A percentile compares a stretch with the other conserved stretches of the same genome.
Conservation (phyloP, 371 early-diverging fungal genomes). For the Mucor circinelloides region DNA sequence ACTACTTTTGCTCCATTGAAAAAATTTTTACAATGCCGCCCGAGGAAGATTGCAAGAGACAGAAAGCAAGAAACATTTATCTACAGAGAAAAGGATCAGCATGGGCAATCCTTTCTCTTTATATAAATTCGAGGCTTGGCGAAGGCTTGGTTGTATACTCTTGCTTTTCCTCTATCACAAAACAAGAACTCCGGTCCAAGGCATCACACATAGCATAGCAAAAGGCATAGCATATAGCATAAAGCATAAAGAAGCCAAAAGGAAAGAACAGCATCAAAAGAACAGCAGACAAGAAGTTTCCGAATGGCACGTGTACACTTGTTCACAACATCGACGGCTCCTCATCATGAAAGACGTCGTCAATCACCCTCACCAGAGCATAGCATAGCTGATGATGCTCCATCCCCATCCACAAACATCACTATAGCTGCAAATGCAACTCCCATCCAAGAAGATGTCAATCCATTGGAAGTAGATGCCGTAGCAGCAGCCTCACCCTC, state of each 20-base stretch:
- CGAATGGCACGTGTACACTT: conserved; percentile 46
- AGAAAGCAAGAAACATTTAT: not conserved
- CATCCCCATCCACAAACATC: conserved; percentile 8
- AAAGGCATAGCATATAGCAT: conserved; percentile 1
- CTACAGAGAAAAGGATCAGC: not conserved
- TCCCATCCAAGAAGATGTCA: not conserved
- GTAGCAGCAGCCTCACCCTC: conserved; percentile 14
- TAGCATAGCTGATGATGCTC: conserved; percentile 17
- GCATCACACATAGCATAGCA: not conserved
- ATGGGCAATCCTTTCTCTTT: not conserved
- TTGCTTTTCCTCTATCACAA: conserved; percentile 33
- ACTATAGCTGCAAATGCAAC: conserved; percentile 14
- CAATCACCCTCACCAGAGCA: conserved; percentile 2
- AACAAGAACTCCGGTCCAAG: conserved; percentile 35
- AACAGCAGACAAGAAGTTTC: not conserved
- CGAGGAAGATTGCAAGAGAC: not conserved
- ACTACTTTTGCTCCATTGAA: not conserved
- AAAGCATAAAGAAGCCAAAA: not conserved
- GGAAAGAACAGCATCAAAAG: not conserved
- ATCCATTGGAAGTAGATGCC: not conserved
- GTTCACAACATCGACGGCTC: conserved; percentile 30
- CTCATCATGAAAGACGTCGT: conserved; percentile 1
- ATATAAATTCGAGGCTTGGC: conserved; percentile 34
- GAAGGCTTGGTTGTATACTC: conserved; percentile 40
- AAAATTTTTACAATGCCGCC: not conserved